Conservation (phyloP, 2,329 filamentous ascomycete genomes). For the Ampelomyces quisqualis region DNA sequence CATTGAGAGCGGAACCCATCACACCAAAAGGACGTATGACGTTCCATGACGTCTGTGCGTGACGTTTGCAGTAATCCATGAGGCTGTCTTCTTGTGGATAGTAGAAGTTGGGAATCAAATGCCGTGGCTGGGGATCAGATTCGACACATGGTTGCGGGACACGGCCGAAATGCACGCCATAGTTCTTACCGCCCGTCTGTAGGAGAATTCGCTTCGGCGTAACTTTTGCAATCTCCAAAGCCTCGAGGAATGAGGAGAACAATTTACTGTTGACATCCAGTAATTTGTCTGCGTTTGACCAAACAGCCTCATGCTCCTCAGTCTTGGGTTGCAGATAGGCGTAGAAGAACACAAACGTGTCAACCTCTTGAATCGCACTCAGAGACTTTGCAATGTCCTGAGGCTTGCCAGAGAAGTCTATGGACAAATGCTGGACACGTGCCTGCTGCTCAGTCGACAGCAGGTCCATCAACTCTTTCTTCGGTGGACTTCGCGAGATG, state of each 20-base stretch:
- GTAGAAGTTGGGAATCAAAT: constrained; percentile 17
- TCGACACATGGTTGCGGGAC: constrained; percentile 10
- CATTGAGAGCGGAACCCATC: constrained; percentile 7
- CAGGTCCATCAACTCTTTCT: constrained; percentile 5
- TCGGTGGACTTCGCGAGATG: constrained; percentile 6
- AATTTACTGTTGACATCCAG: constrained; percentile 11
- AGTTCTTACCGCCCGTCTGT: constrained; percentile 16
- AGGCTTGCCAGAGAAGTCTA: constrained; percentile 8
- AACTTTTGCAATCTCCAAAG: constrained; percentile 7
- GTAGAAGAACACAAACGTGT: constrained; percentile 15
- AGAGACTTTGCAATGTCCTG: constrained; percentile 9
- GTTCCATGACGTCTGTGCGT: constrained; percentile 6
- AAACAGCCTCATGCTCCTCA: constrained; percentile 8
- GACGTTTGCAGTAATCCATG: neutral
- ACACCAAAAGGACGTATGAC: constrained; percentile 5
- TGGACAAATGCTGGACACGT: constrained; percentile 13
- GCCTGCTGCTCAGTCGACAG: constrained; percentile 9
- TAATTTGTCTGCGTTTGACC: constrained; percentile 5
- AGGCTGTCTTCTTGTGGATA: constrained; percentile 15
- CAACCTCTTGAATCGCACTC: neutral
- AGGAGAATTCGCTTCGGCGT: constrained; percentile 14
- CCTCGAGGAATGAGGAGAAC: constrained; percentile 11
- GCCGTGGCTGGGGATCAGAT: constrained; percentile 16
- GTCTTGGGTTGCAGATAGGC: constrained; percentile 13
- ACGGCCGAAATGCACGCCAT: constrained; percentile 14